These are phyloP conservation scores for Urochloa ruziziensis DNA, from an alignment of 176 grass and related monocot genomes.

Conservation along the genomic window DNA sequence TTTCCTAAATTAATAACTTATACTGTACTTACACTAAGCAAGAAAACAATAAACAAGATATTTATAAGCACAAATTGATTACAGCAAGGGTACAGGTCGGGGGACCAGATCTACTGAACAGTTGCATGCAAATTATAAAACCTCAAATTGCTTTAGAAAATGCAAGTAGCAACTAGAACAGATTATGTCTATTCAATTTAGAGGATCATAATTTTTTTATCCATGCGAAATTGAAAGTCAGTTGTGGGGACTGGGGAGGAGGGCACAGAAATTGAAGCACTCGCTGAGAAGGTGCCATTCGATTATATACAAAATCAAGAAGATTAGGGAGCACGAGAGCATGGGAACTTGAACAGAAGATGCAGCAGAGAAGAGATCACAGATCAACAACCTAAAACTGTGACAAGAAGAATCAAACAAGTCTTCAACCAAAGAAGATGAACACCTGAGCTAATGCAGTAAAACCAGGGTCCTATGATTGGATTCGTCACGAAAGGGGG, in stretches of 20 bases:
- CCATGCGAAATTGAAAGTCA: constrained; percentile 20
- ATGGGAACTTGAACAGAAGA: constrained; percentile 11
- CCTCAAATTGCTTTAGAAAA: constrained; percentile 22
- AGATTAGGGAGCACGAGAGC: neutral
- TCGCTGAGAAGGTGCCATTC: constrained; percentile 5
- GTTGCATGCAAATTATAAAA: constrained; percentile 33
- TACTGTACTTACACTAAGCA: neutral
- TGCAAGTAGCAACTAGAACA: constrained; percentile 2
- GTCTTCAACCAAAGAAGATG: neutral
- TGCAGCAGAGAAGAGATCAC: constrained; percentile 17
- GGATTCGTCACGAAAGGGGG: neutral
- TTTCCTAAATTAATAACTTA: neutral
- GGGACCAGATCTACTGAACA: constrained; percentile 54
- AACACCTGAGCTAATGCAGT: neutral
- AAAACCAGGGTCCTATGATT: neutral
- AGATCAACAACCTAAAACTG: neutral
- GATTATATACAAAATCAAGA: constrained; percentile 20
- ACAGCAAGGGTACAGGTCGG: constrained; percentile 17
- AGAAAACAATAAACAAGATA: neutral
- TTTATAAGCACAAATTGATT: constrained; percentile 8
- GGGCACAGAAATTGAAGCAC: constrained; percentile 32
- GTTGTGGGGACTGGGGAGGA: neutral
- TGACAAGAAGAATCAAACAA: constrained; percentile 1
- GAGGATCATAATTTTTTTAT: constrained; percentile 29
- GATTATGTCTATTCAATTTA: constrained; percentile 30